phyloP scores from a whole-genome alignment of 2,329 filamentous ascomycete species.

The Teratosphaeria destructans region DNA sequence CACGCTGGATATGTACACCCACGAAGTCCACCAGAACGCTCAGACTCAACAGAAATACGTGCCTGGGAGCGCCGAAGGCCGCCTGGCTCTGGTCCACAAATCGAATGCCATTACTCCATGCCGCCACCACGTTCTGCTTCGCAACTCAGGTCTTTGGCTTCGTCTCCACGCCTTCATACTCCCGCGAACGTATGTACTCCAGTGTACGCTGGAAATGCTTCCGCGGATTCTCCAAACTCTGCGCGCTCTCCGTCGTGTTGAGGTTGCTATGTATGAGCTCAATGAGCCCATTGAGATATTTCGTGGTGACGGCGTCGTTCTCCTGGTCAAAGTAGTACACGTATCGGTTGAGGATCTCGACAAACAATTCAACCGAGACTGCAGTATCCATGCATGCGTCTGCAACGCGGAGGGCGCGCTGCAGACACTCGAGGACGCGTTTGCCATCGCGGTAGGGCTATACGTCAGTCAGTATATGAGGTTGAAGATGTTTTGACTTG shows the following conservation, averaged over 20 bases:
- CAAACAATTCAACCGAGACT: constrained; percentile 93
- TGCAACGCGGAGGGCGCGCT: constrained; percentile 87
- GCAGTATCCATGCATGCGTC: constrained; percentile 99
- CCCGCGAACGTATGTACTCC: constrained; percentile 82
- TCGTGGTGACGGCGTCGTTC: constrained; percentile 95
- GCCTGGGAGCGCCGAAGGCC: neutral
- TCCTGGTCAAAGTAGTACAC: constrained; percentile 99
- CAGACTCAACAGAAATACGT: neutral
- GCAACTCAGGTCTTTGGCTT: constrained; percentile 37
- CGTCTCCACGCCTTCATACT: constrained; percentile 84
- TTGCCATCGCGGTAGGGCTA: constrained; percentile 96
- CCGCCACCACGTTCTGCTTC: neutral
- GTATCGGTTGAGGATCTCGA: constrained; percentile 95
- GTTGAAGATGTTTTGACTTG: constrained; percentile 9
- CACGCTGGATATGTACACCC: neutral
- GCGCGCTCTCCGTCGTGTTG: constrained; percentile 55
- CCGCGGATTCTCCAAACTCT: constrained; percentile 75
- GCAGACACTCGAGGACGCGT: constrained; percentile 88
- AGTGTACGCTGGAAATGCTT: constrained; percentile 92
- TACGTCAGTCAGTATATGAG: constrained; percentile 1
- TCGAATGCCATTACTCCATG: neutral
- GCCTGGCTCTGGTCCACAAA: neutral
- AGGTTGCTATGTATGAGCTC: constrained; percentile 97
- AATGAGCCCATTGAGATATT: constrained; percentile 95
- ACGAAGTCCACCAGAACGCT: neutral